Evolutionary conservation across 257 asterid species (phyloP), one percentile per base, ranked within the genome.

Genomic region (Catharanthus roseus): DNA sequence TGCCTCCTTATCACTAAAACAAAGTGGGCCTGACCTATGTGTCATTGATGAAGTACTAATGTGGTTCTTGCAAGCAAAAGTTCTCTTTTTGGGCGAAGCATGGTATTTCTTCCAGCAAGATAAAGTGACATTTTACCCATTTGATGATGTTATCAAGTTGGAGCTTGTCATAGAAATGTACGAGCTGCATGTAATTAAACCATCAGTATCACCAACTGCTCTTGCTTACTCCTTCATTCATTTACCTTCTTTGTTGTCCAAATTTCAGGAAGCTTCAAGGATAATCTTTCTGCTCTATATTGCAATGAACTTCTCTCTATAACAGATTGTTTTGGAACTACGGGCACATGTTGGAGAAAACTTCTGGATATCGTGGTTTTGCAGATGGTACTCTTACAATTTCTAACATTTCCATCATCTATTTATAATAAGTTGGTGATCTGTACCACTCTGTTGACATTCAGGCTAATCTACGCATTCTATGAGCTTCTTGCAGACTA

Each of bases 401-500:
- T n/a, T 29, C n/a, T n/a, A n/a, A n/a, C n/a, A n/a, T n/a, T n/a
- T n/a, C n/a, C n/a, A n/a, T n/a, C n/a, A n/a, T n/a, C n/a, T n/a
- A n/a, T n/a, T n/a, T n/a, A n/a, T n/a, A n/a, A n/a, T n/a, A n/a
- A n/a, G n/a, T n/a, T n/a, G n/a, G n/a, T n/a, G n/a, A n/a, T n/a
- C n/a, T n/a, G n/a, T n/a, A n/a, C n/a, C 18, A 12, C 21, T 11
- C 4, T 1, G 13, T 49, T 16, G 55, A 49, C 50, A 10, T 64
- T 39, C 69, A 29, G 57, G 23, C 5, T 24, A 5, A 7, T 10
- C n/a, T 71, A n/a, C n/a, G n/a, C n/a, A n/a, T n/a, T n/a, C n/a
- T n/a, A n/a, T n/a, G 34, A 3, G 31, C 61, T 62, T 49, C 45
- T 47, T 45, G 72, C 28, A 65, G 66, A 65, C 53, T 42, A 26